Base-by-base conservation (phyloP, 83 land plant genomes). In the Larix sibirica region DNA sequence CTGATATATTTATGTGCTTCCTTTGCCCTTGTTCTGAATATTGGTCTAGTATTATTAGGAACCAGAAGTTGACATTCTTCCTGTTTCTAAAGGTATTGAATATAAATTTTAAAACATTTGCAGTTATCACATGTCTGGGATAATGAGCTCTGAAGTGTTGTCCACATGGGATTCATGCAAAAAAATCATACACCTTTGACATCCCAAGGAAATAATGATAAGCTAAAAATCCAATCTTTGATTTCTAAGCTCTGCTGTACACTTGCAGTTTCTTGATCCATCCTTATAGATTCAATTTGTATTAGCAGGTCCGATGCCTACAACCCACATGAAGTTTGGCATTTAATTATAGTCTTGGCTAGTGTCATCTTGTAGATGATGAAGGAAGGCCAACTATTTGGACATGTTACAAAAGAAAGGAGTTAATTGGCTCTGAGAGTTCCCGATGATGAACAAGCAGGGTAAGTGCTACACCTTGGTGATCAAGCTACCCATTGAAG, bases 121-220 rank as follows among this genome's bases (percentile, higher is more conserved):
- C 80, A 79, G 64, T 67, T 81, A 87, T 78, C 87, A 83, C 70
- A 61, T 79, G 58, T 64, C 70, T 77, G 87, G 89, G 85, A 86
- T 28, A 38, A 66, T 33, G 28, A 20, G 61, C 76, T 60, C 33
- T 42, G 59, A 59, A 59, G 80, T 23, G 26, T 70, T 60, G 83
- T 31, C 33, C 59, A 56, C 8, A 60, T 60, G 38, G 80, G 80
- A 58, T 60, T 28, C 26, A 14, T 13, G 6, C 66, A 79, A 5
- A 81, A 69, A 64, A 54, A 59, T 64, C 77, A 24, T 38, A 77
- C 81, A 26, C 79, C 87, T 18, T 61, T 76, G 6, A 73, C 67
- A 33, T 31, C 85, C 33, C 73, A 79, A 62, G 75, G 77, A 33
- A 71, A n/a, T 33, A 24, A n/a, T 26, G 79, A 47, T 82, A 42